Base-by-base conservation (phyloP, 2,329 filamentous ascomycete species). In the Pseudogymnoascus sp. region DNA sequence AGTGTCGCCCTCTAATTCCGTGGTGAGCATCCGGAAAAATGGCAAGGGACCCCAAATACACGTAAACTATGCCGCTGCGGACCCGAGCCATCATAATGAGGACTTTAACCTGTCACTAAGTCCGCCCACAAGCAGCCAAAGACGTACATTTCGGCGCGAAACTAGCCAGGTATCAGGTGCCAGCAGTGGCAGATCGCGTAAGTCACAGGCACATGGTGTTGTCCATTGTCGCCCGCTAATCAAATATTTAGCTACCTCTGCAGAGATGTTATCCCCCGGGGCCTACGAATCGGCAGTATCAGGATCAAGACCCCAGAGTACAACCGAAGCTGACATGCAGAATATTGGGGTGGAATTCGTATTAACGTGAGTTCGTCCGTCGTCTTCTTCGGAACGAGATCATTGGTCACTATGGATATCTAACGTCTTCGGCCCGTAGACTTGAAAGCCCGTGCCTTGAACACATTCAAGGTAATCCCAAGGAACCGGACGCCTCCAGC, bases 61-160 rank as follows among this genome's bases (percentile, higher is more conserved):
- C 16, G n/a, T 42, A 19, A 19, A 10, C 7, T 19, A 42, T 19
- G n/a, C 38, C n/a, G 0, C 70, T 70, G 16, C 61, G 71, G 0
- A 61, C 68, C 6, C 64, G 56, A 7, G 14, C 65, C 38, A 19
- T 19, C 38, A 42, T 19, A 19, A 42, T 42, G 38, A 19, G 7
- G 16, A 16, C n/a, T 19, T 42, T 19, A 16, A 42, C 16, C n/a
- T 19, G 16, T 42, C 38, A 19, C n/a, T 19, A 42, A 42, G 38
- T 42, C 38, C 38, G 7, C 38, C n/a, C 11, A 19, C 16, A 42
- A 19, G n/a, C 16, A 19, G 38, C n/a, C n/a, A 11, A 19, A 37
- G 35, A 37, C 35, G 8, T 42, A 19, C 7, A 16, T 42, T 42
- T 42, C 38, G 16, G 16, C n/a, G 16, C 16, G 38, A 42, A 42